Evolutionary conservation across 495 filamentous ascomycete genomes (phyloP), one percentile per base, ranked within the genome.

Genomic region (Pyronema omphalodes): DNA sequence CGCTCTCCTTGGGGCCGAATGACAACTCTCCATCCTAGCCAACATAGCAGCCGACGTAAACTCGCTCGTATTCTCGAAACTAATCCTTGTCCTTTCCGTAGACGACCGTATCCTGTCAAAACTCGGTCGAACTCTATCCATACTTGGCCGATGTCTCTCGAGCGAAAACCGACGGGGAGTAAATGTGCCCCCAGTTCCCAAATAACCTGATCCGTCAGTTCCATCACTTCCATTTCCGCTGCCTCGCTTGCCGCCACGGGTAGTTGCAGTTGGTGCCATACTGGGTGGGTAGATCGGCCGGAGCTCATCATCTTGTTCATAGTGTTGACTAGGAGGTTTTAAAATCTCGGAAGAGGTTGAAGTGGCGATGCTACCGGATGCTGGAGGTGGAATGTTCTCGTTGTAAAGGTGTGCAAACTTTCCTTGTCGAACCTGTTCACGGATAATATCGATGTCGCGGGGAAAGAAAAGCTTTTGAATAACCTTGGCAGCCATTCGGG

Each of bases 401-500:
- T 74, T 67, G 44, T 83, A 75, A 29, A 85, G 71, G 64, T 83
- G 74, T 58, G 81, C 76, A 67, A 86, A 95, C 57, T 81, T 80
- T 52, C 91, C 91, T 60, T 76, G 74, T 44, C 77, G 77, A 52
- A 91, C 75, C 69, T 94, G 84, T 68, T 99, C 93, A 34, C 93
- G 84, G 60, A 99, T 80, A 60, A 99, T 94, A 66, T 99, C 93
- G 51, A 95, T 80, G 61, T 99, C 93, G 46, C 77, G 78, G 6
- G 93, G 93, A 66, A 86, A 83, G 70, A 82, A 93, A 40, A 93
- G 80, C 68, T 99, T 99, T 67, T 94, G 89, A 23, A 91, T 67
- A 34, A 79, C 69, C 70, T 99, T 99, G 68, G 82, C 70, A 19
- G 79, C 73, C 67, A 95, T 86, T 7, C 91, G 80, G 17, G 93